phyloP scores from a whole-genome alignment of 1,139 yeast genomes.

The Lodderomyces metapsilosis region DNA sequence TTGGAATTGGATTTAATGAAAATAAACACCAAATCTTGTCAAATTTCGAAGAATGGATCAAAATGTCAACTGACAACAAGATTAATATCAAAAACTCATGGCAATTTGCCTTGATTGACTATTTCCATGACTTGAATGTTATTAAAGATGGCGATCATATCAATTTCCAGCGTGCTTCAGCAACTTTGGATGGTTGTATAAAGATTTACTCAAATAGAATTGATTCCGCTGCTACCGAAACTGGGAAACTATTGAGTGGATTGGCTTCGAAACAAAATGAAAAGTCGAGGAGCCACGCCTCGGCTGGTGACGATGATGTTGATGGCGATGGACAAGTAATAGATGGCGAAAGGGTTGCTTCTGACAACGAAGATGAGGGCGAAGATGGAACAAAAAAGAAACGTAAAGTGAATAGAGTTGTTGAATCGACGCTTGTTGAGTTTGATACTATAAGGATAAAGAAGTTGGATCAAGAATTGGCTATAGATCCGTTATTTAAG shows the following conservation, averaged over 20 bases:
- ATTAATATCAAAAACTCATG: slow-evolving; percentile 59
- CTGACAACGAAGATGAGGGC: slow-evolving; percentile 18
- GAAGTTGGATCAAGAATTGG: slow-evolving; percentile 71
- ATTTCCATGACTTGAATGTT: slow-evolving; percentile 56
- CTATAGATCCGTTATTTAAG: slow-evolving; percentile 85
- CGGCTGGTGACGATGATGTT: slow-evolving; percentile 6
- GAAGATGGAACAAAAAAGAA: slow-evolving; percentile 22
- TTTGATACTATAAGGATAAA: slow-evolving; percentile 65
- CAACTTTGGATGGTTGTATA: slow-evolving; percentile 41
- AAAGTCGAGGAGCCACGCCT: background rate
- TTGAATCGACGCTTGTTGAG: slow-evolving; percentile 46
- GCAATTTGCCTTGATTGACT: slow-evolving; percentile 88
- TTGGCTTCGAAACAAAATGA: slow-evolving; percentile 34
- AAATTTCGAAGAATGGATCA: slow-evolving; percentile 90
- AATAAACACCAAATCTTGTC: slow-evolving; percentile 46
- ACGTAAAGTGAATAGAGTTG: slow-evolving; percentile 39
- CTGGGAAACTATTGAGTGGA: slow-evolving; percentile 83
- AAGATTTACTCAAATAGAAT: slow-evolving; percentile 57
- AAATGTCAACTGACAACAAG: slow-evolving; percentile 83
- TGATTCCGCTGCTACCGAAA: slow-evolving; percentile 88
- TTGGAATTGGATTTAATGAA: slow-evolving; percentile 45
- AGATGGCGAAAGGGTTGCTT: slow-evolving; percentile 18
- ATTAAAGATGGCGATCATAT: slow-evolving; percentile 43
- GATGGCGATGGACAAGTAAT: slow-evolving; percentile 20
- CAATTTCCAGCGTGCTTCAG: slow-evolving; percentile 43